These are phyloP conservation scores for Botrytis porri DNA, from an alignment of 2,329 filamentous ascomycete genomes.

Conservation along the genomic window DNA sequence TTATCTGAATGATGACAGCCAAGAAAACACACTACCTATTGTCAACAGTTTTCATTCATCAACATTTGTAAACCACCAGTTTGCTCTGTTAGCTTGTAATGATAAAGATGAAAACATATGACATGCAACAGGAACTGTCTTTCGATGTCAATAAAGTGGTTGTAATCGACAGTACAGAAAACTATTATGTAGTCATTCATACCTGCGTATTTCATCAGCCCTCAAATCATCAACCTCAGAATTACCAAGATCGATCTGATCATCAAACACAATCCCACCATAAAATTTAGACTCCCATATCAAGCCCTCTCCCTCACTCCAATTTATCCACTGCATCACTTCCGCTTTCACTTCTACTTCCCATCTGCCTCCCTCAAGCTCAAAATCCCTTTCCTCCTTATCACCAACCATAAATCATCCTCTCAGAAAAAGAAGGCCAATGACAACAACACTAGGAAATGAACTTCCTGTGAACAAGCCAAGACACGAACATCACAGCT, in stretches of 20 bases:
- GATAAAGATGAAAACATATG: too few relatives aligned
- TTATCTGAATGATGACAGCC: background rate
- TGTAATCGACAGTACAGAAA: background rate
- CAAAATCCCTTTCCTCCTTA: background rate
- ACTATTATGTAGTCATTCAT: background rate
- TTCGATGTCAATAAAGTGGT: accelerated
- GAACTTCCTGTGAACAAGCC: background rate
- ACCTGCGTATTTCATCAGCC: background rate
- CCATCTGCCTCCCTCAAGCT: background rate
- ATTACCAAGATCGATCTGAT: background rate
- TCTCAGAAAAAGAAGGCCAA: background rate
- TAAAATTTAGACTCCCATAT: background rate
- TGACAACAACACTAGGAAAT: accelerated
- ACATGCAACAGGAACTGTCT: background rate
- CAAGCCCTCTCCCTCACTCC: accelerated
- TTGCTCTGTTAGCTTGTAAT: background rate
- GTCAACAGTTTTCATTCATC: background rate
- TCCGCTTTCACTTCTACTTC: too few relatives aligned
- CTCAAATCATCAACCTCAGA: background rate
- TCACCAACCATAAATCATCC: background rate
- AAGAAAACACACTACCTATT: background rate
- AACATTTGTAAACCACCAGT: background rate
- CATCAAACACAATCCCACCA: background rate
- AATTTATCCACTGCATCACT: background rate
- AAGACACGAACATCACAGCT: background rate